Evolutionary conservation across 495 filamentous ascomycete species (phyloP), one percentile per base, ranked within the genome.

Genomic region (Lophium mytilinum): DNA sequence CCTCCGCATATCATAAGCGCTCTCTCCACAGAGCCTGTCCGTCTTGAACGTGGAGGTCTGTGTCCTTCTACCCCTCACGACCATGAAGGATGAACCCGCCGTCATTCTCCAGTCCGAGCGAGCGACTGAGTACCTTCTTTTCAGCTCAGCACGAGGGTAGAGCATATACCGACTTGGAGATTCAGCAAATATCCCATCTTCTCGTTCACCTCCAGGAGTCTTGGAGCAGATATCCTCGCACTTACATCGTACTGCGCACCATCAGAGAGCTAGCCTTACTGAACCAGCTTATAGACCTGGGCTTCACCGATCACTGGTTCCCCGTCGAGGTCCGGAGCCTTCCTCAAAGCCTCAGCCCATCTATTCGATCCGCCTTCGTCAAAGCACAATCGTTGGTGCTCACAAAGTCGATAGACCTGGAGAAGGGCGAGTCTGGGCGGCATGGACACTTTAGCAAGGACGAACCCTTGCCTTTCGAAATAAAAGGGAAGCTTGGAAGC

Each of bases 351-450:
- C 50, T 60, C 14, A 39, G 33, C 37, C 43, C 52, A 7, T 18
- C 17, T 0, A 17, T 49, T n/a, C 52, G 37, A 9, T 18, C 40
- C 11, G 42, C 19, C 24, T 48, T 60, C 34, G 51, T 37, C 9
- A 37, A 18, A n/a, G 52, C 51, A 37, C 57, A 60, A 34, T 18
- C 17, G 9, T 4, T 48, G 3, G 41, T 56, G 11, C 30, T 60
- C 6, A 60, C 57, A 33, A 55, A 60, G 41, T 54, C 52, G 14
- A 35, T 60, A 11, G 52, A 60, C 19, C 15, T 60, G 34, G 52
- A 56, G 43, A 60, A 56, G 52, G 52, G 57, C 35, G 57, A 49
- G 9, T 5, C 15, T 21, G 57, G 57, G 14, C 9, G 42, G 12
- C 57, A 60, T 50, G 4, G 37, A 10, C 53, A 60, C 37, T 60